These are phyloP conservation scores for Grigorovia humatica DNA, from an alignment of 805 yeast genomes.

Conservation along the genomic window DNA sequence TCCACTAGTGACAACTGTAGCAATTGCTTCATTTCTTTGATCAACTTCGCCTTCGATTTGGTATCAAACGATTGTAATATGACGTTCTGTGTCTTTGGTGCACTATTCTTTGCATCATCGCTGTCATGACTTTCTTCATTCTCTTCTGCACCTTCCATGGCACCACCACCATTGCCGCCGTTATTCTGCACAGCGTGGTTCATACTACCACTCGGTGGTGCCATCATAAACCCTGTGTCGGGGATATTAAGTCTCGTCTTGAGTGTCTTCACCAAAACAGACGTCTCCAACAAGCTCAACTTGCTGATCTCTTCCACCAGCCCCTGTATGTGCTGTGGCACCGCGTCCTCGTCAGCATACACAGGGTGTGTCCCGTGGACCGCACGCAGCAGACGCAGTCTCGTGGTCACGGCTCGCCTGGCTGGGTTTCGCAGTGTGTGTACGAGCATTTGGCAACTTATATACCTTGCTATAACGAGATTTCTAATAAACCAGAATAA, in stretches of 20 bases:
- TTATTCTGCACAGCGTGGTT: neutral
- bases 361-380: too few species aligned
- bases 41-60: constrained; percentile 91
- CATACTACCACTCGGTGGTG: constrained; percentile 1
- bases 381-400: too few species aligned
- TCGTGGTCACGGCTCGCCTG: too few species aligned
- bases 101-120: constrained; percentile 37
- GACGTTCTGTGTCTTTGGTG: constrained; percentile 76
- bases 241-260: constrained; percentile 81
- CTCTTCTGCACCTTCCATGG: constrained; percentile 32
- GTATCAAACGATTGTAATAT: constrained; percentile 92
- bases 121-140: constrained; percentile 51
- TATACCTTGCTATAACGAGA: too few species aligned
- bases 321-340: neutral
- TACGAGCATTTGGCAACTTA: too few species aligned
- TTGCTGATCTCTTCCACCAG: constrained; percentile 84
- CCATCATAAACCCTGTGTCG: constrained; percentile 34
- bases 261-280: constrained; percentile 72
- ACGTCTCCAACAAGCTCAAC: constrained; percentile 86
- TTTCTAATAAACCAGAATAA: too few species aligned
- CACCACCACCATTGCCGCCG: constrained; percentile 28
- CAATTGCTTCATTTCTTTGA: constrained; percentile 89
- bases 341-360: neutral
- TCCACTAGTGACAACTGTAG: constrained; percentile 91
- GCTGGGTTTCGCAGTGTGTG: too few species aligned